Conservation (phyloP, 345 rosid genomes). For the Populus simonii region DNA sequence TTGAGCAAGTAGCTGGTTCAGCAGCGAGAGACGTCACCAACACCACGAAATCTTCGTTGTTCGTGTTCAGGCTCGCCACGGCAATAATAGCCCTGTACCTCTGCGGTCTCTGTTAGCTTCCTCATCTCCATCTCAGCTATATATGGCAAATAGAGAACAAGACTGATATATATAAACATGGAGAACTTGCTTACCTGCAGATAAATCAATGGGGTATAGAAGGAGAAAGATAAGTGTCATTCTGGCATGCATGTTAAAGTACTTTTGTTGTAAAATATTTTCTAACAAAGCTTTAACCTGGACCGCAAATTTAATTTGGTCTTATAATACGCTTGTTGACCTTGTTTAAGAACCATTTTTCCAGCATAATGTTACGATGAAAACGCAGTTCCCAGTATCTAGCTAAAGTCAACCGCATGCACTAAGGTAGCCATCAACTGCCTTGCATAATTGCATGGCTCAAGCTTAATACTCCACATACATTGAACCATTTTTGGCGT, state of each 20-base stretch:
- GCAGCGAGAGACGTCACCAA: neutral
- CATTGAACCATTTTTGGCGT: neutral
- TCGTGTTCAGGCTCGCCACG: neutral
- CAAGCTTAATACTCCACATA: neutral
- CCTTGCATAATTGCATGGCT: slow-evolving; percentile 4
- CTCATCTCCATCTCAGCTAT: neutral
- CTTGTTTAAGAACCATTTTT: too few species aligned
- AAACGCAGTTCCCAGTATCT: slow-evolving; percentile 19
- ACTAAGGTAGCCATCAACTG: slow-evolving; percentile 8
- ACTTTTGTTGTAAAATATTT: too few species aligned
- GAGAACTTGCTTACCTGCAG: slow-evolving; percentile 19
- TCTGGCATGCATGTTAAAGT: too few species aligned
- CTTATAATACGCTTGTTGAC: too few species aligned
- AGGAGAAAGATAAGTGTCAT: too few species aligned
- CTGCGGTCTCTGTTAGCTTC: neutral
- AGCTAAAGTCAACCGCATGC: slow-evolving; percentile 11
- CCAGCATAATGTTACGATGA: neutral
- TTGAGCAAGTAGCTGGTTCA: neutral
- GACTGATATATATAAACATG: neutral
- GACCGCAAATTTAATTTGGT: too few species aligned
- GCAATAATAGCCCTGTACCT: neutral
- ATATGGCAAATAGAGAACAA: neutral
- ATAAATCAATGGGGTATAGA: slow-evolving; percentile 5
- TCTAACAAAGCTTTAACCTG: too few species aligned
- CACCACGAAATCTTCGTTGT: neutral